Conservation (phyloP, 345 rosid genomes). For the Brassica carinata region DNA sequence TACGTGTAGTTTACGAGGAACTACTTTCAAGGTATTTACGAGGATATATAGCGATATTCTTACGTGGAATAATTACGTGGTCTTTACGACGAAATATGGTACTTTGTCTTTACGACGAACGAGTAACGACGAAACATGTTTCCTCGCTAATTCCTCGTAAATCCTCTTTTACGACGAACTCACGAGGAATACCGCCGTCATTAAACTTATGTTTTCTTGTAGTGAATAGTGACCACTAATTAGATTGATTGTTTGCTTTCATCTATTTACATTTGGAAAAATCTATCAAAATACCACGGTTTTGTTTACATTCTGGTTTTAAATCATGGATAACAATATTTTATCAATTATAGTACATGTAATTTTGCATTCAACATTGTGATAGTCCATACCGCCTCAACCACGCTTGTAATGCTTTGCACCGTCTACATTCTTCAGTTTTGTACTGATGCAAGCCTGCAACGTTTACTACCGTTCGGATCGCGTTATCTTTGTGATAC, state of each 20-base stretch:
- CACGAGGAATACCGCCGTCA: too few species aligned
- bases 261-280: neutral
- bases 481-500: conserved; percentile 11
- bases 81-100: too few species aligned
- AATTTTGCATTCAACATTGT: neutral
- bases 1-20: too few species aligned
- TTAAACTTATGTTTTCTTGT: too few species aligned
- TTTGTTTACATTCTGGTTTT: neutral
- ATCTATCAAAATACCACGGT: neutral
- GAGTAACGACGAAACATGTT: too few species aligned
- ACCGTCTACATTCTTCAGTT: neutral
- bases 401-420: neutral
- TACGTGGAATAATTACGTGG: too few species aligned
- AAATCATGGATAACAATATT: neutral
- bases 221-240: neutral
- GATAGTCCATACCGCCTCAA: conserved; percentile 8
- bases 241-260: neutral
- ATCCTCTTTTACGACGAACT: too few species aligned
- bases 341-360: neutral
- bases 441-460: neutral
- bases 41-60: too few species aligned
- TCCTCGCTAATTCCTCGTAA: too few species aligned
- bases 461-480: neutral
- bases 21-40: too few species aligned
- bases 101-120: too few species aligned